Evolutionary conservation across 495 filamentous ascomycete species (phyloP).

Genomic region (Letharia lupina): DNA sequence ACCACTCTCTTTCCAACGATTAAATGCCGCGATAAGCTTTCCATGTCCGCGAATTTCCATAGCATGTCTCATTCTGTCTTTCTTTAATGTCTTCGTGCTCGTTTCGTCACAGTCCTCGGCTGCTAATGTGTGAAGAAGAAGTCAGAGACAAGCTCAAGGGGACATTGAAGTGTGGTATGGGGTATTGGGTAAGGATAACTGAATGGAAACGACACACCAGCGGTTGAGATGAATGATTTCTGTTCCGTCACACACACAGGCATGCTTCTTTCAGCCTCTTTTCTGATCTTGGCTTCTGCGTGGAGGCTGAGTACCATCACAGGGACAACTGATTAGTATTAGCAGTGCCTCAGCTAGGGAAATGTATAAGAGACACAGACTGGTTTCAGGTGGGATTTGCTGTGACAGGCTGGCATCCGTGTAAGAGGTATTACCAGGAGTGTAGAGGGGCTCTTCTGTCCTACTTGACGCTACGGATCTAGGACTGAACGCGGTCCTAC

Average conservation of each 20-base stretch:
- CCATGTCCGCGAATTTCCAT: not conserved
- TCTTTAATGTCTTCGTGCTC: not conserved
- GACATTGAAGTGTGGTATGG: not conserved
- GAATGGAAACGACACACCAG: not conserved
- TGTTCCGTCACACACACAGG: not conserved
- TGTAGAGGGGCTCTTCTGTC: not conserved
- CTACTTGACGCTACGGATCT: no score
- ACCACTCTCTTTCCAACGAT: not conserved
- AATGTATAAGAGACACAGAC: not conserved
- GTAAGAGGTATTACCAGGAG: not conserved
- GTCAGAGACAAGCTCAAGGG: not conserved
- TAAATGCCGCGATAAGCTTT: not conserved
- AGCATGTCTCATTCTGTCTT: not conserved
- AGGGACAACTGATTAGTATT: not conserved
- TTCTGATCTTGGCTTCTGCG: not conserved
- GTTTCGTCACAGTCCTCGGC: not conserved
- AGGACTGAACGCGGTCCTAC: no score
- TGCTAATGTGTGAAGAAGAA: not conserved
- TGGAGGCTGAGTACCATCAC: not conserved
- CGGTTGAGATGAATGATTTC: not conserved
- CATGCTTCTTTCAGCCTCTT: not conserved
- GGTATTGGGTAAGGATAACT: not conserved
- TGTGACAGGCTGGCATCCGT: not conserved
- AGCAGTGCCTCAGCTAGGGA: not conserved
- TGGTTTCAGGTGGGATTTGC: not conserved